Evolutionary conservation across 2,329 filamentous ascomycete species (phyloP).

Genomic region (Fonsecaea multimorphosa): DNA sequence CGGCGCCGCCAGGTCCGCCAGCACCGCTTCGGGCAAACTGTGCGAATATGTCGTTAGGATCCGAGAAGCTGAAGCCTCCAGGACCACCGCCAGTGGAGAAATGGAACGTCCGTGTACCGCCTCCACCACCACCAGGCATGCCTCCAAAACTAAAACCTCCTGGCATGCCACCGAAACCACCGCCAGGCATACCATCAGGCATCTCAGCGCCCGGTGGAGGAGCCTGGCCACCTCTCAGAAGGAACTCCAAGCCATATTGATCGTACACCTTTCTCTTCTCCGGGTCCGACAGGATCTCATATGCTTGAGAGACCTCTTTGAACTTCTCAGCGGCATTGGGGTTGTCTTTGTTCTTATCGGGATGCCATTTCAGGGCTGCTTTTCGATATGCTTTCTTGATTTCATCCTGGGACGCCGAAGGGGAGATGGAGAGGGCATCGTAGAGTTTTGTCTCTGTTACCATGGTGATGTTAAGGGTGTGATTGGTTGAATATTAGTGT

Average conservation of each 20-base stretch:
- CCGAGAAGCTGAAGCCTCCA: conserved; percentile 79
- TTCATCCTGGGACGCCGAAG: conserved; percentile 84
- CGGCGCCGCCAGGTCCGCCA: conserved; percentile 55
- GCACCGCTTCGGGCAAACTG: conserved; percentile 71
- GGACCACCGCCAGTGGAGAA: conserved; percentile 58
- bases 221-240: conserved; percentile 78
- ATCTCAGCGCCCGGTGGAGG: conserved; percentile 65
- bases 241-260: conserved; percentile 90
- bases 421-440: conserved; percentile 79
- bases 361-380: conserved; percentile 87
- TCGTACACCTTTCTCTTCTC: conserved; percentile 97
- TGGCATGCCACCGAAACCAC: conserved; percentile 57
- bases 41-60: conserved; percentile 81
- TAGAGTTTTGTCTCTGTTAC: conserved; percentile 96
- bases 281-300: conserved; percentile 95
- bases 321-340: conserved; percentile 87
- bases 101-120: conserved; percentile 55
- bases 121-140: conserved; percentile 53
- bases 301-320: conserved; percentile 97
- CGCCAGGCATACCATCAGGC: conserved; percentile 57
- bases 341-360: conserved; percentile 97
- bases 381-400: conserved; percentile 97
- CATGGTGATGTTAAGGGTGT: conserved; percentile 62
- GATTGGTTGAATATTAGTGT: conserved; percentile 29
- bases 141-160: conserved; percentile 57